Evolutionary conservation across 495 filamentous ascomycete genomes (phyloP).

Genomic region (Xylaria venustula): DNA sequence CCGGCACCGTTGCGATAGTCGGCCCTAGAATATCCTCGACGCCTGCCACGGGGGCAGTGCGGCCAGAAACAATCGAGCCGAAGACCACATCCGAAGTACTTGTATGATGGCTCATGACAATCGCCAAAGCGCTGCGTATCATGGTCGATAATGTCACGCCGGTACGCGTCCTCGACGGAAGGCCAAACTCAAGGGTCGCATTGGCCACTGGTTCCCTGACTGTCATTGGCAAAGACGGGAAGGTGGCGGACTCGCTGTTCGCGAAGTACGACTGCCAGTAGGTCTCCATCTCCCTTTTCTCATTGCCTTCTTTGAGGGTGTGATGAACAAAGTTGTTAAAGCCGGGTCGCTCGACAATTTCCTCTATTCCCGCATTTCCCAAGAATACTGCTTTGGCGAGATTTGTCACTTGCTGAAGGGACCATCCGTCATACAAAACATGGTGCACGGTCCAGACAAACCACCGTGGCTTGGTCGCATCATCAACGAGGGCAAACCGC

Average conservation of each 20-base stretch:
- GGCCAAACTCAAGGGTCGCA: background rate
- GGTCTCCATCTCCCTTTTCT: background rate
- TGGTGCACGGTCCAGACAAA: conserved; percentile 13
- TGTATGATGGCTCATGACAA: conserved; percentile 17
- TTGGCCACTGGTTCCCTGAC: background rate
- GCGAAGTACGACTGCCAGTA: background rate
- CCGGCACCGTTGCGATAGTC: conserved; percentile 54
- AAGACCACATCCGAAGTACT: conserved; percentile 38
- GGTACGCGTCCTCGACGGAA: background rate
- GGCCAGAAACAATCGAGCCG: conserved; percentile 48
- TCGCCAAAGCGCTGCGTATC: conserved; percentile 28
- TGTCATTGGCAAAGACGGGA: background rate
- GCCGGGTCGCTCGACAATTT: background rate
- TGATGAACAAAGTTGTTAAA: background rate
- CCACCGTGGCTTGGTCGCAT: conserved; percentile 14
- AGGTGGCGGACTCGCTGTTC: background rate
- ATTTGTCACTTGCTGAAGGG: background rate
- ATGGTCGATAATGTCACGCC: conserved; percentile 19
- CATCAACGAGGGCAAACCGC: conserved; percentile 51
- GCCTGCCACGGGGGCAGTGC: conserved; percentile 38
- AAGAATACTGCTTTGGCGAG: background rate
- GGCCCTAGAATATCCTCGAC: conserved; percentile 46
- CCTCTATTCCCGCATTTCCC: background rate
- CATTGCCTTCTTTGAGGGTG: background rate
- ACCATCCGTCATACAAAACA: conserved; percentile 8